Conservation (phyloP, 78 protist genomes). For the Planoprotostelium fungivorum region DNA sequence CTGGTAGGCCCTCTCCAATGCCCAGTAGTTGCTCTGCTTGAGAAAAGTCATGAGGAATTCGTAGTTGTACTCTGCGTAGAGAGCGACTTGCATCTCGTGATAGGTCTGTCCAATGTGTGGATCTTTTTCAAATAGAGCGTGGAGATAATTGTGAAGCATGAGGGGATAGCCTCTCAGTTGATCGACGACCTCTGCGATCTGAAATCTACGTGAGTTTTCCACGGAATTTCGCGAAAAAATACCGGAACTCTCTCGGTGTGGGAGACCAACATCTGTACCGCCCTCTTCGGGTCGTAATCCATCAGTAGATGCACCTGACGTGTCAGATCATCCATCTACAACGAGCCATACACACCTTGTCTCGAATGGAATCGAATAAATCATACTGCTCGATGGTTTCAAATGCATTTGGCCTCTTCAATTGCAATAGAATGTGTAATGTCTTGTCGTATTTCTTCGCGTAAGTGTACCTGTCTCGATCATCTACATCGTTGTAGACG, state of each 20-base stretch:
- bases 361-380: constrained; percentile 42
- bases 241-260: constrained; percentile 53
- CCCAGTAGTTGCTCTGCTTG: constrained; percentile 25
- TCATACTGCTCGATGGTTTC: constrained; percentile 49
- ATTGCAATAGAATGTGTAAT: constrained; percentile 41
- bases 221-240: background rate
- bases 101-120: constrained; percentile 49
- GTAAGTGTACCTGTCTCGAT: constrained; percentile 13
- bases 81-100: constrained; percentile 73
- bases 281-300: constrained; percentile 32
- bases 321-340: too few species aligned
- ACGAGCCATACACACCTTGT: constrained; percentile 13
- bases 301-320: constrained; percentile 15
- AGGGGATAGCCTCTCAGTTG: constrained; percentile 28
- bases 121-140: constrained; percentile 67
- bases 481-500: too few species aligned
- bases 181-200: constrained; percentile 39
- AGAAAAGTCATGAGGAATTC: constrained; percentile 56
- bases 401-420: constrained; percentile 61
- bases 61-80: constrained; percentile 76
- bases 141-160: constrained; percentile 39
- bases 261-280: constrained; percentile 60
- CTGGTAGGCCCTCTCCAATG: constrained; percentile 63
- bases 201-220: background rate
- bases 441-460: constrained; percentile 58